Percentiles rank a stretch among this genome's conserved stretches.
Conservation (phyloP, 2,329 filamentous ascomycete genomes). For the Diaporthe aspalathi region DNA sequence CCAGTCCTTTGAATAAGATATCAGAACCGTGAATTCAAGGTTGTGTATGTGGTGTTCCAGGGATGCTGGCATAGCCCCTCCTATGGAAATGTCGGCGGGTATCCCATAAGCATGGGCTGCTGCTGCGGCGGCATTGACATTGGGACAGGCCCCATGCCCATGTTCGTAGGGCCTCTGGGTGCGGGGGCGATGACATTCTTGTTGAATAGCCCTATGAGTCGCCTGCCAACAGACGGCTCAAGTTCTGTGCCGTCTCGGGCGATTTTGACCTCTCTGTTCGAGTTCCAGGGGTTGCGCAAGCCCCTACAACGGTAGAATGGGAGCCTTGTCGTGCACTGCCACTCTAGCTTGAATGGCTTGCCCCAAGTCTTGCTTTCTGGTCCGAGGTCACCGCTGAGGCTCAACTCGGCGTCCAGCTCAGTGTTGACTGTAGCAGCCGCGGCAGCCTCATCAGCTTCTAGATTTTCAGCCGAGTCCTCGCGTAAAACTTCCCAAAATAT, state of each 20-base stretch:
- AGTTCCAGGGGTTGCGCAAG: conserved; percentile 92
- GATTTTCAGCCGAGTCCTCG: conserved; percentile 48
- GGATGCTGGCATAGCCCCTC: background rate
- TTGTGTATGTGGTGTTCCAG: background rate
- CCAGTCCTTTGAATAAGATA: background rate
- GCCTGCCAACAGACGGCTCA: conserved; percentile 82
- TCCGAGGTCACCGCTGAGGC: conserved; percentile 51
- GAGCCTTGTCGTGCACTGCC: conserved; percentile 84
- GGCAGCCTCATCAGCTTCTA: conserved; percentile 58
- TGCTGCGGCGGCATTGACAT: conserved; percentile 29
- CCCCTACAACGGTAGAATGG: conserved; percentile 92
- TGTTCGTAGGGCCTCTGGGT: conserved; percentile 35
- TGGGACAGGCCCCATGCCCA: conserved; percentile 24
- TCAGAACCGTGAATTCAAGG: background rate
- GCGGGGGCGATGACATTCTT: conserved; percentile 35
- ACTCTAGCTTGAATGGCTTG: conserved; percentile 90
- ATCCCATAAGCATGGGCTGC: conserved; percentile 38
- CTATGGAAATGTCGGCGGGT: conserved; percentile 30
- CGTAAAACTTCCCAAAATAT: conserved; percentile 94
- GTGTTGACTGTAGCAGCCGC: conserved; percentile 54
- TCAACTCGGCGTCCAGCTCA: conserved; percentile 53
- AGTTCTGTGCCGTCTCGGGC: conserved; percentile 94
- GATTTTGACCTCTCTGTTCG: conserved; percentile 95
- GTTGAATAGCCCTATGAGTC: conserved; percentile 83
- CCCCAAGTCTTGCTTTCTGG: conserved; percentile 79